Conservation (phyloP, 1,284 basidiomycete species). For the Ustilago hordei region DNA sequence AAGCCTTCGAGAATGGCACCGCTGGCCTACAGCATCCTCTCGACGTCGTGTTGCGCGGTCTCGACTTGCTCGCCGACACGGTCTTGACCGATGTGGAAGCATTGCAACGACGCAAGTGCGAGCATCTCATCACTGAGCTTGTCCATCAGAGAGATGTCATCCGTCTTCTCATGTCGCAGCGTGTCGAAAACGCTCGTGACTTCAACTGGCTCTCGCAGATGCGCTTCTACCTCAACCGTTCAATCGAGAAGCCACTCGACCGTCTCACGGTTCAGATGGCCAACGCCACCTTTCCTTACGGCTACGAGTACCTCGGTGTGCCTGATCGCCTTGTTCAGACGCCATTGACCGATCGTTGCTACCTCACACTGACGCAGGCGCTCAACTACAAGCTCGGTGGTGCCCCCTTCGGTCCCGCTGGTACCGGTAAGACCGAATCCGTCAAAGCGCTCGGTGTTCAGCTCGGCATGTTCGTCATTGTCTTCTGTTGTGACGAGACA, state of each 20-base stretch:
- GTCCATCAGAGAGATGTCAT: constrained; percentile 97
- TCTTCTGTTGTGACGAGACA: constrained; percentile 99
- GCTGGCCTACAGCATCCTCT: constrained; percentile 78
- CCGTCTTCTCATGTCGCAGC: constrained; percentile 80
- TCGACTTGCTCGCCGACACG: constrained; percentile 94
- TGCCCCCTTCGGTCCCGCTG: constrained; percentile 96
- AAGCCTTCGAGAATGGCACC: constrained; percentile 75
- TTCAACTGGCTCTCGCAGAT: constrained; percentile 98
- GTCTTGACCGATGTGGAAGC: constrained; percentile 89
- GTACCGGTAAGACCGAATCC: constrained; percentile 99
- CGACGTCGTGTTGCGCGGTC: constrained; percentile 81
- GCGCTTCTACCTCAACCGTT: constrained; percentile 89
- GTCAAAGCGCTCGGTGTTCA: constrained; percentile 98
- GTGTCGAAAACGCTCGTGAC: constrained; percentile 77
- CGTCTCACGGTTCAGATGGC: constrained; percentile 82
- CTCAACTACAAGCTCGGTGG: constrained; percentile 94
- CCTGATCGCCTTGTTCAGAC: constrained; percentile 97
- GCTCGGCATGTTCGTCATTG: constrained; percentile 94
- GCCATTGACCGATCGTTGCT: constrained; percentile 96
- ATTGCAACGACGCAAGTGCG: constrained; percentile 94
- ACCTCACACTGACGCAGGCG: constrained; percentile 95
- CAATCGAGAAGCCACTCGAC: constrained; percentile 80
- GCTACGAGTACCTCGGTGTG: constrained; percentile 98
- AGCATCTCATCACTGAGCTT: constrained; percentile 97
- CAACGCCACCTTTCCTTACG: constrained; percentile 93